Evolutionary conservation across 768 basidiomycete genomes (phyloP).

Genomic region (Hortiboletus flavorubellus): DNA sequence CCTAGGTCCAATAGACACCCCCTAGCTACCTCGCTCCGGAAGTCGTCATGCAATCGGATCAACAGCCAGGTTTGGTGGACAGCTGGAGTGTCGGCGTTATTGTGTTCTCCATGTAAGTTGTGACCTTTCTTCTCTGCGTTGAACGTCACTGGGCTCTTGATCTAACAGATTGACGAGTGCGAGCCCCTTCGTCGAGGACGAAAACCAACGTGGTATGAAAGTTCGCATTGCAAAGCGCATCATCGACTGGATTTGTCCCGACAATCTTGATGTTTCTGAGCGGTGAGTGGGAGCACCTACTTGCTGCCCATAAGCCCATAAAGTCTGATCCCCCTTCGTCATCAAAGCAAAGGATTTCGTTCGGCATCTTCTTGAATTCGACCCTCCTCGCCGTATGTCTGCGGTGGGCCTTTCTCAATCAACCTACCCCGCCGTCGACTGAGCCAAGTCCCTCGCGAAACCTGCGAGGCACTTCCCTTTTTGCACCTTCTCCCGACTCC

Average conservation of each 20-base stretch:
- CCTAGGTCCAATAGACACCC: constrained; percentile 64
- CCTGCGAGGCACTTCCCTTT: constrained; percentile 4
- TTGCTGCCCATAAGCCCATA: background rate
- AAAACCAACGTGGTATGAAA: constrained; percentile 53
- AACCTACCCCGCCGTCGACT: background rate
- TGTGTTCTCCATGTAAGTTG: constrained; percentile 78
- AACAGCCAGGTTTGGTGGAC: constrained; percentile 79
- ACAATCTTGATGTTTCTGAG: constrained; percentile 36
- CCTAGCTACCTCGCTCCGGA: constrained; percentile 93
- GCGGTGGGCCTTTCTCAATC: constrained; percentile 74
- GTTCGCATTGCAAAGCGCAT: constrained; percentile 54
- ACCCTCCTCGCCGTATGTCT: constrained; percentile 65
- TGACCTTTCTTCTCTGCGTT: background rate
- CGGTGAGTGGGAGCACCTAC: constrained; percentile 38
- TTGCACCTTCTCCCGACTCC: constrained; percentile 13
- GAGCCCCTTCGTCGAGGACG: constrained; percentile 79
- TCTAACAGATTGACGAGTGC: constrained; percentile 65
- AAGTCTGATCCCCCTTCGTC: constrained; percentile 21
- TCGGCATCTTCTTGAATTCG: constrained; percentile 53
- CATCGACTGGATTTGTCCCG: constrained; percentile 61
- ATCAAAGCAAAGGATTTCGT: constrained; percentile 68
- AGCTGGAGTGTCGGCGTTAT: constrained; percentile 97
- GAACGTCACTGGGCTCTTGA: background rate
- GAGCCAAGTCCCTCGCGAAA: background rate
- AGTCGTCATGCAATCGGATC: constrained; percentile 63